Conservation (phyloP, 2,329 filamentous ascomycete species). For the Fusarium sp. region DNA sequence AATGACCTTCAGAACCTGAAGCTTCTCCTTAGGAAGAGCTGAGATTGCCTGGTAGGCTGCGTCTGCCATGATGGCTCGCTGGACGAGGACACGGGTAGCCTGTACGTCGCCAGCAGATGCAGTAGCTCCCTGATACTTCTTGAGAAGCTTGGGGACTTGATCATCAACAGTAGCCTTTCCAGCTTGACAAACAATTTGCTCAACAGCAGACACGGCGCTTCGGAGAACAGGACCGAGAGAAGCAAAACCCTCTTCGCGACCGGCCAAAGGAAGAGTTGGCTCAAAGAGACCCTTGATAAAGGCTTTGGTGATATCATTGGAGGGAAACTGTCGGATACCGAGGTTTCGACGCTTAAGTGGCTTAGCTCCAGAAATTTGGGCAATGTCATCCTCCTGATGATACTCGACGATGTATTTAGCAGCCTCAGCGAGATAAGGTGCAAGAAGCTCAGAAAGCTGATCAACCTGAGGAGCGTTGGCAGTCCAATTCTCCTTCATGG, state of each 20-base stretch:
- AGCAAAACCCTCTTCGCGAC: conserved; percentile 17
- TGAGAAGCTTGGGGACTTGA: background rate
- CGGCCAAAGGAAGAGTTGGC: conserved; percentile 20
- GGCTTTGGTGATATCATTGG: background rate
- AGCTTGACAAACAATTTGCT: conserved; percentile 8
- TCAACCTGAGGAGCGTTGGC: conserved; percentile 17
- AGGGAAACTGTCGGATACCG: background rate
- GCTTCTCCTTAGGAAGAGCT: conserved; percentile 6
- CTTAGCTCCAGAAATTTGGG: background rate
- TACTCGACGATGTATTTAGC: conserved; percentile 5
- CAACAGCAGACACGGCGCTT: background rate
- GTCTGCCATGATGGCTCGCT: conserved; percentile 31
- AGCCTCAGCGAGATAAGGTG: conserved; percentile 16
- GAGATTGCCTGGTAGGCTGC: conserved; percentile 24
- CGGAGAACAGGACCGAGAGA: conserved; percentile 23
- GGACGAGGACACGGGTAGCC: conserved; percentile 21
- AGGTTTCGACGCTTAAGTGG: conserved; percentile 4
- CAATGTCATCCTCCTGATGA: background rate
- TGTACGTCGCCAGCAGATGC: background rate
- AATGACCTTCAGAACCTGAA: conserved; percentile 7
- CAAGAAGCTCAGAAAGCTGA: conserved; percentile 2
- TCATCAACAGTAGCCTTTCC: background rate
- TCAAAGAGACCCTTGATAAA: conserved; percentile 31
- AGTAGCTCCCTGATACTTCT: background rate
- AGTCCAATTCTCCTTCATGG: conserved; percentile 27